Percentiles rank a stretch among this genome's conserved stretches.
Conservation (phyloP, 768 basidiomycete genomes). For the Grammothele lineata region DNA sequence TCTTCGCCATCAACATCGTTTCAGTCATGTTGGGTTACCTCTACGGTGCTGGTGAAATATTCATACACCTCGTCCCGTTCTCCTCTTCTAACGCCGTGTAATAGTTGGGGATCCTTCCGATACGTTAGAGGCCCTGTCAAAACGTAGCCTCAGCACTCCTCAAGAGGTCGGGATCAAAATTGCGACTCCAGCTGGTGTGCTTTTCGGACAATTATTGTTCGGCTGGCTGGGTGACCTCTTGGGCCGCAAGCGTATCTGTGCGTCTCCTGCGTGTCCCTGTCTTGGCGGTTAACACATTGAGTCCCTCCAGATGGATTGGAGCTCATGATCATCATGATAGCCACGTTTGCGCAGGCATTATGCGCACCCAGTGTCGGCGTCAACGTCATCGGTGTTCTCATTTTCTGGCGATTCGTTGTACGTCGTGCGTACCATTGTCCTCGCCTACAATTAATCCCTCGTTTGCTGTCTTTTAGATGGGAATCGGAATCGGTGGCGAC, state of each 20-base stretch:
- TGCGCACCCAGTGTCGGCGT: constrained; percentile 33
- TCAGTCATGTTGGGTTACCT: constrained; percentile 44
- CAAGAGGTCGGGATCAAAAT: constrained; percentile 46
- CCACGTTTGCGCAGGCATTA: constrained; percentile 36
- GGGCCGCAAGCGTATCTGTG: constrained; percentile 38
- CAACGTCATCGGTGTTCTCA: constrained; percentile 38
- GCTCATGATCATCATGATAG: constrained; percentile 34
- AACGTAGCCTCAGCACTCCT: constrained; percentile 33
- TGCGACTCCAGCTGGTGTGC: constrained; percentile 36
- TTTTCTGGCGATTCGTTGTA: constrained; percentile 44
- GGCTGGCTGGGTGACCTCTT: constrained; percentile 43
- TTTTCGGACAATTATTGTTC: constrained; percentile 40
- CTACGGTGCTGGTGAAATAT: constrained; percentile 23
- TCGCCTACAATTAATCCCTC: neutral
- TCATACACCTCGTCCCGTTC: neutral
- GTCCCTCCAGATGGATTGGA: constrained; percentile 40
- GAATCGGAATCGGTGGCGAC: constrained; percentile 43
- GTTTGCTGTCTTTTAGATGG: constrained; percentile 11
- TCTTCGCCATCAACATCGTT: constrained; percentile 43
- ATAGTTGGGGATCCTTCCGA: too few relatives aligned
- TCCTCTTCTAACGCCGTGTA: too few relatives aligned
- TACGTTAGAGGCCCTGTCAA: neutral
- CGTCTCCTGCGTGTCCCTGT: neutral
- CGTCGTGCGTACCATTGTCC: constrained; percentile 6
- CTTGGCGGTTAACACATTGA: neutral